phyloP scores from a whole-genome alignment of 2,329 filamentous ascomycete genomes.

The Penicillium sp. region DNA sequence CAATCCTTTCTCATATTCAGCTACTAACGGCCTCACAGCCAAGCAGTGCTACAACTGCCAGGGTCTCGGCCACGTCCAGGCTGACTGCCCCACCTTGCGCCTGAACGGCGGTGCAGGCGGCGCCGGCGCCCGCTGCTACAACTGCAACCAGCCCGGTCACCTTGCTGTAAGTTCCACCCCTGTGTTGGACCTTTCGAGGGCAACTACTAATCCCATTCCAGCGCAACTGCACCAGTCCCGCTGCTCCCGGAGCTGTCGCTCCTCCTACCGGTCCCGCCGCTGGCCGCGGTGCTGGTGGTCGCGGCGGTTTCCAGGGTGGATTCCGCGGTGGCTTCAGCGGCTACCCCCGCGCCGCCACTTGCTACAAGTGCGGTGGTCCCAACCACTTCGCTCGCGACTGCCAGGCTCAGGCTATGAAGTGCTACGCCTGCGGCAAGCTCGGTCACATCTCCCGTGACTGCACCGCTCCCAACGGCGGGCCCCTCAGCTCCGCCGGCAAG shows the following conservation, averaged over 20 bases:
- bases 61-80: slow-evolving; percentile 95
- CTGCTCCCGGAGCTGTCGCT: slow-evolving; percentile 61
- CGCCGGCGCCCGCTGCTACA: slow-evolving; percentile 87
- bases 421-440: slow-evolving; percentile 93
- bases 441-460: slow-evolving; percentile 93
- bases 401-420: slow-evolving; percentile 98
- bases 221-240: slow-evolving; percentile 63
- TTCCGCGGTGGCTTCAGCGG: slow-evolving; percentile 69
- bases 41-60: slow-evolving; percentile 99
- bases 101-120: slow-evolving; percentile 71
- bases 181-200: neutral
- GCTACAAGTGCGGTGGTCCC: slow-evolving; percentile 72
- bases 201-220: slow-evolving; percentile 32
- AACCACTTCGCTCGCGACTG: slow-evolving; percentile 99
- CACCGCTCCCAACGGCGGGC: slow-evolving; percentile 92
- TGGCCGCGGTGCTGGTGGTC: slow-evolving; percentile 62
- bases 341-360: slow-evolving; percentile 56
- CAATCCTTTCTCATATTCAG: slow-evolving; percentile 9
- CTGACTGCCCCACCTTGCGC: slow-evolving; percentile 94
- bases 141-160: slow-evolving; percentile 89
- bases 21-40: slow-evolving; percentile 48
- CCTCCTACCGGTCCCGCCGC: slow-evolving; percentile 39
- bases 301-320: slow-evolving; percentile 60
- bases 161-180: slow-evolving; percentile 65
- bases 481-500: slow-evolving; percentile 93